Percentiles rank a stretch among this genome's conserved stretches.
phyloP scores from a whole-genome alignment of 805 yeast genomes.

The Candida jianshihensis region DNA sequence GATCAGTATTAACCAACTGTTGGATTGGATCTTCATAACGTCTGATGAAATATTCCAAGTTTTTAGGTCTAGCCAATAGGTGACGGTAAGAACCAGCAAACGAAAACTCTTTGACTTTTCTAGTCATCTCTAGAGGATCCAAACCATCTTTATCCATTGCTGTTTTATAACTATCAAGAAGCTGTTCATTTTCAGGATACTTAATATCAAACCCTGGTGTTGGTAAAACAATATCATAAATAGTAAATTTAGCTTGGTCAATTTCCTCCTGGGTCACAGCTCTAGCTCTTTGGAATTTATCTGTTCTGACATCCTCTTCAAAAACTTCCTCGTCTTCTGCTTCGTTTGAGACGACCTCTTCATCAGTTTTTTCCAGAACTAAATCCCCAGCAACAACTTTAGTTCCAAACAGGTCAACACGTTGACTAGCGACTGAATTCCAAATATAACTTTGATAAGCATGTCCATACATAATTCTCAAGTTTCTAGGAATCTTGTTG shows the following conservation, averaged over 20 bases:
- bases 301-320: slow-evolving; percentile 64
- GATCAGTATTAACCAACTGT: slow-evolving; percentile 74
- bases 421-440: slow-evolving; percentile 78
- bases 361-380: slow-evolving; percentile 37
- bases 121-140: slow-evolving; percentile 78
- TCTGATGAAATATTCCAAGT: slow-evolving; percentile 54
- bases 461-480: slow-evolving; percentile 92
- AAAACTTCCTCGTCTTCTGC: slow-evolving; percentile 42
- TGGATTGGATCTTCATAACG: slow-evolving; percentile 59
- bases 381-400: slow-evolving; percentile 76
- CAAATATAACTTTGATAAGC: slow-evolving; percentile 96
- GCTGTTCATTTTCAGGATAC: slow-evolving; percentile 66
- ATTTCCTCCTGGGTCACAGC: slow-evolving; percentile 72
- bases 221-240: slow-evolving; percentile 88
- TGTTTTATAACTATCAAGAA: slow-evolving; percentile 56
- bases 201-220: slow-evolving; percentile 91
- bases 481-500: slow-evolving; percentile 84
- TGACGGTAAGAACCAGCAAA: slow-evolving; percentile 85
- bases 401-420: slow-evolving; percentile 67
- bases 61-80: slow-evolving; percentile 58
- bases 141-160: slow-evolving; percentile 76
- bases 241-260: slow-evolving; percentile 46
- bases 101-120: slow-evolving; percentile 84
- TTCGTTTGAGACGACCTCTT: slow-evolving; percentile 8
- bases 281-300: slow-evolving; percentile 57